phyloP scores from a whole-genome alignment of 2,329 filamentous ascomycete species.

The Nemania sp. region DNA sequence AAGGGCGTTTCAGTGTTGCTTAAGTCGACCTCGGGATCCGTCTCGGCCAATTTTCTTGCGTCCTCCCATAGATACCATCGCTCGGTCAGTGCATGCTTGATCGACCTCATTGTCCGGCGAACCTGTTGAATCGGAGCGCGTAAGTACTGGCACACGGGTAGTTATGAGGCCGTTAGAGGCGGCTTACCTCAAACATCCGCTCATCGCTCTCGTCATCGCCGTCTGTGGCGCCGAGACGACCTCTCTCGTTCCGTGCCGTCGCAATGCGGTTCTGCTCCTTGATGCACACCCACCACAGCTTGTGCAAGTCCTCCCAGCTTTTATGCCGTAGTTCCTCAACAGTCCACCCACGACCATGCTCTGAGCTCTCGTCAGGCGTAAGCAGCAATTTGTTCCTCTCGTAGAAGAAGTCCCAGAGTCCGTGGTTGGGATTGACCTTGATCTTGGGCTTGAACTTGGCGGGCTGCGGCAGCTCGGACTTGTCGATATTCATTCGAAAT shows the following conservation, averaged over 20 bases:
- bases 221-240: conserved; percentile 70
- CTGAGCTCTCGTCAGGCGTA: conserved; percentile 69
- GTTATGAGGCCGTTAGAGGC: background rate
- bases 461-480: conserved; percentile 74
- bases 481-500: conserved; percentile 73
- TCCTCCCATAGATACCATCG: conserved; percentile 87
- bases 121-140: conserved; percentile 55
- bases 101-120: conserved; percentile 73
- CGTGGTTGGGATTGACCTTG: conserved; percentile 72
- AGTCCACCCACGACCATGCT: conserved; percentile 81
- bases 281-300: conserved; percentile 90
- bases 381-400: conserved; percentile 67
- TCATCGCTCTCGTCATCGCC: conserved; percentile 36
- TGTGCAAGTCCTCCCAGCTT: conserved; percentile 91
- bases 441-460: conserved; percentile 63
- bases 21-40: conserved; percentile 69
- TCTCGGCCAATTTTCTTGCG: conserved; percentile 65
- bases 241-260: conserved; percentile 74
- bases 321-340: conserved; percentile 84
- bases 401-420: conserved; percentile 91
- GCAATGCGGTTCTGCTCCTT: conserved; percentile 87
- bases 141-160: background rate
- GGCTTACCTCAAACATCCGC: conserved; percentile 66
- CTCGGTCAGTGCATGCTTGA: conserved; percentile 85
- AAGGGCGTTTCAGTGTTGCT: conserved; percentile 54